Conservation (phyloP, 208 protist species). For the Leishmania turanica region DNA sequence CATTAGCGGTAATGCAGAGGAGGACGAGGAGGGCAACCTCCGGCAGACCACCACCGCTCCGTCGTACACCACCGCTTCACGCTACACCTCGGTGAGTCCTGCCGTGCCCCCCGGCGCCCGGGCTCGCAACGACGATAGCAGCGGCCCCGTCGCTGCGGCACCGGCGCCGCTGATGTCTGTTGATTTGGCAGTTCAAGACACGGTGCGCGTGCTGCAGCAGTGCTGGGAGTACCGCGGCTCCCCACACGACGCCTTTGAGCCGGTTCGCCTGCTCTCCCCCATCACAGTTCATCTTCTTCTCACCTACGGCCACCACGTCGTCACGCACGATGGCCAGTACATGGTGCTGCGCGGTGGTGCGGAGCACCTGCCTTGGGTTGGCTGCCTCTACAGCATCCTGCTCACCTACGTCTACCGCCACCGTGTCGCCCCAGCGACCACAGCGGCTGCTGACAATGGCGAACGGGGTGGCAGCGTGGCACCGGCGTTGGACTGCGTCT, state of each 20-base stretch:
- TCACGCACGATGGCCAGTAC: constrained; percentile 49
- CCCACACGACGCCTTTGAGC: constrained; percentile 70
- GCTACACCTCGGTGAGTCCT: neutral
- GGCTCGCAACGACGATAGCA: neutral
- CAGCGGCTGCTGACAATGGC: neutral
- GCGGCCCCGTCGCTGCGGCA: neutral
- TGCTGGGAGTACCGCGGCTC: constrained; percentile 61
- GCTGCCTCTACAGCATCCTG: constrained; percentile 56
- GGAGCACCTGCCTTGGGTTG: constrained; percentile 65
- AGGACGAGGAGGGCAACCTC: neutral
- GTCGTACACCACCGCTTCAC: neutral
- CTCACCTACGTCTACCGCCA: constrained; percentile 25
- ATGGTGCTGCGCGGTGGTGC: constrained; percentile 53
- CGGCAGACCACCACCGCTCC: neutral
- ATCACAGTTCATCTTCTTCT: constrained; percentile 58
- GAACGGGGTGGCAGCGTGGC: neutral
- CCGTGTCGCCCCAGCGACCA: neutral
- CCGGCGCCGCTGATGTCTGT: constrained; percentile 17
- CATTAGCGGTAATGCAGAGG: constrained; percentile 6
- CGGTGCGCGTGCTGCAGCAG: constrained; percentile 44
- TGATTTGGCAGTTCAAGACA: constrained; percentile 48
- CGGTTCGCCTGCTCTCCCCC: constrained; percentile 43
- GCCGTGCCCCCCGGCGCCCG: neutral
- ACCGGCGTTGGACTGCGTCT: constrained; percentile 14
- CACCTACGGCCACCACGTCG: constrained; percentile 49